Evolutionary conservation across 2,329 filamentous ascomycete genomes (phyloP).

Genomic region (Neopestalotiopsis sp.): DNA sequence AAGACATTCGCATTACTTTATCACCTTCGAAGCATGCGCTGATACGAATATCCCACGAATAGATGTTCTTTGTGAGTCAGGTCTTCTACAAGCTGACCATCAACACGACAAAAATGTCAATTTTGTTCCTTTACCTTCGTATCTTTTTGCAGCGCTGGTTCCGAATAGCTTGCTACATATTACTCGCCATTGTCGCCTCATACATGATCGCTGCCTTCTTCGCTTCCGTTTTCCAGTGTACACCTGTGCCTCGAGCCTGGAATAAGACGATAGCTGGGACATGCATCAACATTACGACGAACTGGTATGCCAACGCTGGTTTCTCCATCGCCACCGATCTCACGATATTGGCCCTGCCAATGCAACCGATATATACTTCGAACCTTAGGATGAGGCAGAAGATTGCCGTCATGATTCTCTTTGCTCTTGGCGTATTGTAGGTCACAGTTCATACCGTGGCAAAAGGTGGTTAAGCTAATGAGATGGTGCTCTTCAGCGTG

Average conservation of each 20-base stretch:
- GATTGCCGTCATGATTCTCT: constrained; percentile 47
- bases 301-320: constrained; percentile 56
- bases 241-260: constrained; percentile 52
- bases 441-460: constrained; percentile 23
- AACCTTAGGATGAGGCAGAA: constrained; percentile 49
- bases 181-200: constrained; percentile 48
- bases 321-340: constrained; percentile 55
- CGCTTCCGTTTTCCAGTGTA: constrained; percentile 57
- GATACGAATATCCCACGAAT: background rate
- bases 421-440: constrained; percentile 49
- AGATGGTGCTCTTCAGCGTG: constrained; percentile 27
- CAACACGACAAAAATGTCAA: constrained; percentile 58
- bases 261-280: constrained; percentile 45
- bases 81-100: constrained; percentile 61
- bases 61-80: constrained; percentile 58
- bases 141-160: constrained; percentile 57
- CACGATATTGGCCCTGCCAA: constrained; percentile 51
- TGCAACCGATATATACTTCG: constrained; percentile 53
- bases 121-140: constrained; percentile 58
- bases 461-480: background rate
- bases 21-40: background rate
- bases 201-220: constrained; percentile 52
- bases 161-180: constrained; percentile 43
- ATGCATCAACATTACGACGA: constrained; percentile 51
- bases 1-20: background rate